phyloP scores from a whole-genome alignment of 257 asterid species.

The Phtheirospermum japonicum region DNA sequence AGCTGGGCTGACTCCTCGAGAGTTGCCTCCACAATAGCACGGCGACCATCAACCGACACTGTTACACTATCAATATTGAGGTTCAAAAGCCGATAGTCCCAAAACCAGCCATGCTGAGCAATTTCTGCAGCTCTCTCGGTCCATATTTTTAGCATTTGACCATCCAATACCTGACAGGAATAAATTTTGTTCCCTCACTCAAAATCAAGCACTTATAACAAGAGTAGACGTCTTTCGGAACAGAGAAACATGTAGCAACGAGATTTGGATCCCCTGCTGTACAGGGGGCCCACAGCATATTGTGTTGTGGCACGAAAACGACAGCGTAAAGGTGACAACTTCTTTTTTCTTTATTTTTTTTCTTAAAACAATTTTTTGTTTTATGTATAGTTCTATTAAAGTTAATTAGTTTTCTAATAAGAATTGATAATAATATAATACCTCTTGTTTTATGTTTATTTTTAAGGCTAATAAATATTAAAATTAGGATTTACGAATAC shows the following conservation, averaged over 20 bases:
- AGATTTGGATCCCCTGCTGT: no score
- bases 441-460: no score
- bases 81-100: conserved; percentile 70
- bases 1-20: conserved; percentile 83
- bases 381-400: no score
- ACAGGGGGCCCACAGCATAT: no score
- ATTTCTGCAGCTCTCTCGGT: conserved; percentile 78
- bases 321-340: background rate
- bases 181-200: conserved; percentile 11
- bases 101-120: conserved; percentile 84
- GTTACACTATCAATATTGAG: conserved; percentile 85
- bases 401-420: no score
- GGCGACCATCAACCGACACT: conserved; percentile 77
- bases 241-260: no score
- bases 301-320: background rate
- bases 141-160: conserved; percentile 95
- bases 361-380: no score
- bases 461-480: no score
- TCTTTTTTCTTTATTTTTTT: no score
- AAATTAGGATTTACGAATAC: no score
- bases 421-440: no score
- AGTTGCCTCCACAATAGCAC: conserved; percentile 92
- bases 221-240: background rate
- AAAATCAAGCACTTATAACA: background rate
- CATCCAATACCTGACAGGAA: conserved; percentile 75